Conservation (phyloP, 768 basidiomycete genomes). For the Mycena galopus region DNA sequence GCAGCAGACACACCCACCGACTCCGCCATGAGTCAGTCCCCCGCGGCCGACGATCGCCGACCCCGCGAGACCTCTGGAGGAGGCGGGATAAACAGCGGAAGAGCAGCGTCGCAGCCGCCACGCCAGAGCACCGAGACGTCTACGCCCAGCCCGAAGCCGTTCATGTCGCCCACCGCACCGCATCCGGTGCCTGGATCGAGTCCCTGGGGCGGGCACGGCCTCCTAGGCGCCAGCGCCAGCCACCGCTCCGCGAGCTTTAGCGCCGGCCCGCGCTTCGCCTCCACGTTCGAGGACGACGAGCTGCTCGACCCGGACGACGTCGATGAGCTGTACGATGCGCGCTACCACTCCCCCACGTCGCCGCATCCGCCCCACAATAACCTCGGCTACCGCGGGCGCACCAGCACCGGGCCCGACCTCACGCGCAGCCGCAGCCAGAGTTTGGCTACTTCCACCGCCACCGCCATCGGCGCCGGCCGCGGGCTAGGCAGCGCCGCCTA, state of each 20-base stretch:
- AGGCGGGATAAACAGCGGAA: background rate
- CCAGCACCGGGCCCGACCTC: conserved; percentile 8
- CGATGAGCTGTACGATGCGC: conserved; percentile 29
- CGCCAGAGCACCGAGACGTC: too few relatives aligned
- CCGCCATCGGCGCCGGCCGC: conserved; percentile 14
- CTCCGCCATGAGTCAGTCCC: background rate
- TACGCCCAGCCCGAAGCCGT: background rate
- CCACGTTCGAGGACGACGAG: conserved; percentile 36
- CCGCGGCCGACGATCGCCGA: background rate
- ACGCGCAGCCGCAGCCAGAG: conserved; percentile 34
- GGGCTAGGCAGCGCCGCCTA: background rate
- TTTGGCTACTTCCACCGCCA: conserved; percentile 22
- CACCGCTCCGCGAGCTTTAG: background rate
- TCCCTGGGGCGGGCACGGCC: background rate
- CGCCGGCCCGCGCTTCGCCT: conserved; percentile 20
- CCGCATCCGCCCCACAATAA: background rate
- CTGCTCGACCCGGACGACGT: conserved; percentile 32
- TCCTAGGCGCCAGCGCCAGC: background rate
- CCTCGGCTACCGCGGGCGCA: conserved; percentile 19
- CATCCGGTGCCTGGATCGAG: background rate
- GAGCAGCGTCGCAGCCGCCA: conserved; percentile 1
- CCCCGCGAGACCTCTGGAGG: background rate
- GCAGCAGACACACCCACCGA: background rate
- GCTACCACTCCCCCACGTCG: conserved; percentile 1
- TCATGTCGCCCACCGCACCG: background rate